These are phyloP conservation scores for Penicillium bovifimosum DNA, from an alignment of 495 filamentous ascomycete genomes.

Conservation along the genomic window DNA sequence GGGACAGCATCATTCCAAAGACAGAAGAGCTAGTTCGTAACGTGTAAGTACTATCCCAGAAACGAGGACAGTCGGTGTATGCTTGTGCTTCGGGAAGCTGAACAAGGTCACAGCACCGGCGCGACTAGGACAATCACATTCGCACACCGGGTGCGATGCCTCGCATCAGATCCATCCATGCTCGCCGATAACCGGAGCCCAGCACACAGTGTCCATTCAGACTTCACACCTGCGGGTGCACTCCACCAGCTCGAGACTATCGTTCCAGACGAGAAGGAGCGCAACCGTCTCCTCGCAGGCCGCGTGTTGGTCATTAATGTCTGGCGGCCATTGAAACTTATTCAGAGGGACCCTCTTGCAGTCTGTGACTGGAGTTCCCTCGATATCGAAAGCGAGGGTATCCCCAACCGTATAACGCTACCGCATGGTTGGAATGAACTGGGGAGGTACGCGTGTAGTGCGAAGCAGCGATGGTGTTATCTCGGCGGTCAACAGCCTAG, in stretches of 20 bases:
- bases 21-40: constrained; percentile 11
- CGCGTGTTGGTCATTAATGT: constrained; percentile 61
- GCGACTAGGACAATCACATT: constrained; percentile 11
- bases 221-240: constrained; percentile 11
- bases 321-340: constrained; percentile 56
- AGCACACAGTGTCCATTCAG: constrained; percentile 21
- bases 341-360: constrained; percentile 49
- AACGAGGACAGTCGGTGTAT: no score
- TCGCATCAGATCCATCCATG: constrained; percentile 7
- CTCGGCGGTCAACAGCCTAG: constrained; percentile 18
- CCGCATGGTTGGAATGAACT: constrained; percentile 14
- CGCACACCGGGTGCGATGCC: constrained; percentile 10
- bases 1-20: constrained; percentile 8
- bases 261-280: constrained; percentile 34
- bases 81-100: not conserved
- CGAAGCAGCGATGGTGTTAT: constrained; percentile 26
- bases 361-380: constrained; percentile 30
- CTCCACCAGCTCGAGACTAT: constrained; percentile 8
- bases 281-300: constrained; percentile 44
- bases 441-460: constrained; percentile 10
- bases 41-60: constrained; percentile 3
- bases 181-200: constrained; percentile 14
- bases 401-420: constrained; percentile 11
- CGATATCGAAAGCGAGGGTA: constrained; percentile 11
- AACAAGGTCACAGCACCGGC: constrained; percentile 8